Conservation (phyloP, 495 filamentous ascomycete species). For the Penicillium riverlandense region DNA sequence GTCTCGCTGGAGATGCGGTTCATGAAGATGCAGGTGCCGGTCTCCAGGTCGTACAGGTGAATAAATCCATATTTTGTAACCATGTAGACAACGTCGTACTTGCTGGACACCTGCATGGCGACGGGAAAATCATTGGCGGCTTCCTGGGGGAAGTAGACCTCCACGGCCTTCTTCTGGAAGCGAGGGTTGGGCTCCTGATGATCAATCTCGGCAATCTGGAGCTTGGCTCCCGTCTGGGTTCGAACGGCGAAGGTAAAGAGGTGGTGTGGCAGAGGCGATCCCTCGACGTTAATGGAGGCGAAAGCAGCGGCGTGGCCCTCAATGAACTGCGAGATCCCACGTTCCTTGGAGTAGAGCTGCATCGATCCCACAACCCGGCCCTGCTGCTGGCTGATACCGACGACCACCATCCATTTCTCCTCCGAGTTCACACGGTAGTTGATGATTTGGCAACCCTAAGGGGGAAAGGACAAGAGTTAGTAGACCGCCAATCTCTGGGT, state of each 20-base stretch:
- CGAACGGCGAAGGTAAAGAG: constrained; percentile 96
- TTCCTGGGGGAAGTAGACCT: constrained; percentile 95
- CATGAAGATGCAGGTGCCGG: constrained; percentile 98
- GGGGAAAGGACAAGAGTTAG: constrained; percentile 8
- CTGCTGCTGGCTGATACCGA: constrained; percentile 89
- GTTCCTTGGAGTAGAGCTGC: constrained; percentile 93
- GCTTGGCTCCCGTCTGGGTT: constrained; percentile 78
- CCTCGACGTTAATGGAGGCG: constrained; percentile 80
- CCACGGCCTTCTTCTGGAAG: constrained; percentile 91
- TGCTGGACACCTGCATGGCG: constrained; percentile 92
- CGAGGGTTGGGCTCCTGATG: constrained; percentile 78
- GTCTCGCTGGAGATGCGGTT: constrained; percentile 99
- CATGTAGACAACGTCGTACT: constrained; percentile 92
- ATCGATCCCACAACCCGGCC: constrained; percentile 91
- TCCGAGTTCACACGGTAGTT: constrained; percentile 96
- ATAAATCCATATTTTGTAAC: constrained; percentile 99
- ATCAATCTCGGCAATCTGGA: constrained; percentile 97
- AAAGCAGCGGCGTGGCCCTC: constrained; percentile 97
- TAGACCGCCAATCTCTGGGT: not conserved
- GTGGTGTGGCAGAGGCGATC: constrained; percentile 82
- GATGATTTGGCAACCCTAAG: constrained; percentile 92
- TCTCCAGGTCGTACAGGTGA: constrained; percentile 95
- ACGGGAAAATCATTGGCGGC: constrained; percentile 96
- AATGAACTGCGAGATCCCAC: constrained; percentile 94
- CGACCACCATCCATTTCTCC: constrained; percentile 96